Base-by-base conservation (phyloP, 2,329 filamentous ascomycete genomes). In the Clonostachys rhizophaga region DNA sequence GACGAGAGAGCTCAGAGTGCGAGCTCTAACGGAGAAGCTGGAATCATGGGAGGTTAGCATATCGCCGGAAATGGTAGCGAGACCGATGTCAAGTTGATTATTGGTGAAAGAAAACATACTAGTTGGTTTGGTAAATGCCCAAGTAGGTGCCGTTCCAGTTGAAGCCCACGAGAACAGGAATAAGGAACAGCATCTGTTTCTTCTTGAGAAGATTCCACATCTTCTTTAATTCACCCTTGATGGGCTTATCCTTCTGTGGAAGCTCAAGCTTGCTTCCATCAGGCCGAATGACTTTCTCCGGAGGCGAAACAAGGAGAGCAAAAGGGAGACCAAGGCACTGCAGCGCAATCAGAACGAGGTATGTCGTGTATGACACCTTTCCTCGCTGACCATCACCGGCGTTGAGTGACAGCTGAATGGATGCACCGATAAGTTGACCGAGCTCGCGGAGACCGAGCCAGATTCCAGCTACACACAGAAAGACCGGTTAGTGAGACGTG, bases 371-470 rank as follows among this genome's bases (percentile, higher is more conserved):
- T 2, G 50, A 52, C 11, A 62, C 54, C 39, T 54, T 58, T 18
- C 60, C 58, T 33, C 62, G 56, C n/a, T 68, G 54, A 12, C 65
- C 65, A 12, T 65, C 61, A 4, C 67, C 64, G 47, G 67, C 63
- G 42, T 78, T 79, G 14, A 78, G 63, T 0, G 68, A 73, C 1
- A 78, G 65, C 24, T 76, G 71, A 33, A 78, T 76, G 0, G 74
- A 70, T 3, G 71, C 67, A 3, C 75, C 75, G 46, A 79, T 72
- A 18, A 79, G 66, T 47, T 76, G 75, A 1, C 76, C 76, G 8
- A 78, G 65, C 48, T 78, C 73, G 7, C 74, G 69, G 8, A 78
- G 68, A 7, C 73, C 71, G 5, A 79, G 70, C 75, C 75, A 79
- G 35, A 78, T 77, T 3, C 72, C 73, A 40, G 72, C 66, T 64